A percentile compares a stretch with the other conserved stretches of the same genome.
Evolutionary conservation across 1,284 basidiomycete genomes (phyloP).

Genomic region (Bjerkandera adusta): DNA sequence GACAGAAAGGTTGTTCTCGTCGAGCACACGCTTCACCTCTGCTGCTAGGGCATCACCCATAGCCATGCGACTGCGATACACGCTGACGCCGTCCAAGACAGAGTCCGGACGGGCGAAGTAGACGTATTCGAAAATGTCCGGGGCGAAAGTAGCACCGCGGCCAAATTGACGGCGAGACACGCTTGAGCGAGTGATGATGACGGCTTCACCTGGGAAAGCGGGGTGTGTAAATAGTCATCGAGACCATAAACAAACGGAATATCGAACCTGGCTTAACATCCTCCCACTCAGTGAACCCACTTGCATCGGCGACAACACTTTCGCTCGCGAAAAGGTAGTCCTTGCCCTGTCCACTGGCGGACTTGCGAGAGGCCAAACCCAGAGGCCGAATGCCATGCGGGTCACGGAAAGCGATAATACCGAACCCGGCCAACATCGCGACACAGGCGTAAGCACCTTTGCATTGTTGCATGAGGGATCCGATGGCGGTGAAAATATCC

Average conservation of each 20-base stretch:
- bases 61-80: slow-evolving; percentile 97
- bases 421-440: slow-evolving; percentile 98
- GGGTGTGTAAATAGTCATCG: background rate
- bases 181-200: slow-evolving; percentile 87
- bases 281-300: slow-evolving; percentile 89
- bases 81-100: slow-evolving; percentile 95
- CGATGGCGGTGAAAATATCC: slow-evolving; percentile 95
- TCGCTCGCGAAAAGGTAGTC: slow-evolving; percentile 96
- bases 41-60: slow-evolving; percentile 97
- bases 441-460: slow-evolving; percentile 96
- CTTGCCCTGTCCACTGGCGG: slow-evolving; percentile 45
- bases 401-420: slow-evolving; percentile 97
- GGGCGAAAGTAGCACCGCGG: slow-evolving; percentile 76
- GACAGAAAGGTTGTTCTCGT: slow-evolving; percentile 66
- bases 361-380: slow-evolving; percentile 74
- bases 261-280: slow-evolving; percentile 84
- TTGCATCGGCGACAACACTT: slow-evolving; percentile 94
- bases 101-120: slow-evolving; percentile 99
- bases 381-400: slow-evolving; percentile 98
- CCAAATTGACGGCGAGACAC: slow-evolving; percentile 76
- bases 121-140: slow-evolving; percentile 99
- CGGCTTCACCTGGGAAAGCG: slow-evolving; percentile 71
- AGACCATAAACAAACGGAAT: no score
- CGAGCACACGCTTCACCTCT: slow-evolving; percentile 78
- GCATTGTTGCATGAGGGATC: slow-evolving; percentile 85